Conservation (phyloP, 2,329 filamentous ascomycete species). For the Lachnellula arida region DNA sequence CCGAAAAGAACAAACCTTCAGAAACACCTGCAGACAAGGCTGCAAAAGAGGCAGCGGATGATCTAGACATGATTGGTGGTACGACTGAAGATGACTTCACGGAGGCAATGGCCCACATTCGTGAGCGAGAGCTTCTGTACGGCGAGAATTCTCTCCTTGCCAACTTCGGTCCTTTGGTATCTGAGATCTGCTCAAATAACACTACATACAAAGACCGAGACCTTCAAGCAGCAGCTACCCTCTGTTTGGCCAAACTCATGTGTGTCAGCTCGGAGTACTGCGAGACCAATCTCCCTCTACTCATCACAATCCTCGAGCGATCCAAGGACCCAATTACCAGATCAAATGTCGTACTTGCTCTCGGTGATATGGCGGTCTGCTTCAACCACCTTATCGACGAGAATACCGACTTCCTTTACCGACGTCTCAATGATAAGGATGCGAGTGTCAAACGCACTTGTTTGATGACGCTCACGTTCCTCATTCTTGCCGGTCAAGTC, state of each 20-base stretch:
- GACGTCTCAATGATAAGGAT: slow-evolving; percentile 83
- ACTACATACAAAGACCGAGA: slow-evolving; percentile 85
- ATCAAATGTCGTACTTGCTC: slow-evolving; percentile 92
- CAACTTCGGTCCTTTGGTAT: slow-evolving; percentile 84
- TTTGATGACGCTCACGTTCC: slow-evolving; percentile 95
- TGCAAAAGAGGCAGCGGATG: slow-evolving; percentile 68
- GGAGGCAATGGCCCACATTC: slow-evolving; percentile 78
- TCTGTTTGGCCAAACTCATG: slow-evolving; percentile 98
- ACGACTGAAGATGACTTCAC: slow-evolving; percentile 94
- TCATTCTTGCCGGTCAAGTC: slow-evolving; percentile 95
- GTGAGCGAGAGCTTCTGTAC: slow-evolving; percentile 78
- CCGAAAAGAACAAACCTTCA: slow-evolving; percentile 59
- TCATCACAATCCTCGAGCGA: slow-evolving; percentile 97
- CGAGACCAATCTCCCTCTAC: slow-evolving; percentile 82
- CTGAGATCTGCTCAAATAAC: slow-evolving; percentile 92
- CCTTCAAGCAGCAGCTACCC: slow-evolving; percentile 85
- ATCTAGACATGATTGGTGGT: slow-evolving; percentile 92
- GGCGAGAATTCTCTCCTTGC: slow-evolving; percentile 80
- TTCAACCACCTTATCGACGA: slow-evolving; percentile 99
- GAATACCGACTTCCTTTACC: slow-evolving; percentile 97
- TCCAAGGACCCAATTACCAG: slow-evolving; percentile 88
- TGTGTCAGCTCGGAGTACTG: slow-evolving; percentile 97
- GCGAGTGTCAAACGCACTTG: slow-evolving; percentile 93
- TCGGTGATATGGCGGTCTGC: slow-evolving; percentile 98
- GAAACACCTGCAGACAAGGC: slow-evolving; percentile 46